Percentiles rank a stretch among this genome's conserved stretches.
These are phyloP conservation scores for Cenchrus americanus DNA, from an alignment of 176 grass and related monocot genomes.

Conservation along the genomic window DNA sequence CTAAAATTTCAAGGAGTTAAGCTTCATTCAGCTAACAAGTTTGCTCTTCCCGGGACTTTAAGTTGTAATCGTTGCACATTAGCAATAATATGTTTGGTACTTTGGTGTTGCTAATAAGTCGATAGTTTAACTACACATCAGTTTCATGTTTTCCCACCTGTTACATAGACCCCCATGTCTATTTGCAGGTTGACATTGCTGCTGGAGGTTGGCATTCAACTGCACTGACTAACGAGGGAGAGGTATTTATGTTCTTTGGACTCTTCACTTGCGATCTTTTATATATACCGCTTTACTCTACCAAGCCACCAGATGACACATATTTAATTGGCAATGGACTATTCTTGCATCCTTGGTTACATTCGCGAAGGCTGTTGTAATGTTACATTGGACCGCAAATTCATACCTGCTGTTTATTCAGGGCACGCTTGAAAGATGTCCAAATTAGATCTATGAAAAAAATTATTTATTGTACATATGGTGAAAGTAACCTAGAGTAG, in stretches of 20 bases:
- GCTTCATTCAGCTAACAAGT: neutral
- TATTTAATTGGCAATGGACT: neutral
- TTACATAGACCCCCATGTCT: slow-evolving; percentile 40
- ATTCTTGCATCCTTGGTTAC: neutral
- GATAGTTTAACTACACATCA: slow-evolving; percentile 20
- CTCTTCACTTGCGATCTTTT: slow-evolving; percentile 9
- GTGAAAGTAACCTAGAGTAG: slow-evolving; percentile 15
- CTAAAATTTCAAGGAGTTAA: neutral
- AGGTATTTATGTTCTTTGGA: slow-evolving; percentile 58
- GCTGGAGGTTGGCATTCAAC: slow-evolving; percentile 99
- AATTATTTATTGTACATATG: neutral
- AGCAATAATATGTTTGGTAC: neutral
- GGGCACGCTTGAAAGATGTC: neutral
- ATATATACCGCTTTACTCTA: slow-evolving; percentile 24
- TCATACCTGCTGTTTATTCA: slow-evolving; percentile 29
- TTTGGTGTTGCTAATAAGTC: slow-evolving; percentile 14
- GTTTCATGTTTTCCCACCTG: slow-evolving; percentile 25
- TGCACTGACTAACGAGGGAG: slow-evolving; percentile 75
- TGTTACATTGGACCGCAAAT: neutral
- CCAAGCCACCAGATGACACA: slow-evolving; percentile 6
- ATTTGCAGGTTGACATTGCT: slow-evolving; percentile 92
- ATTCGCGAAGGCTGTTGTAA: neutral
- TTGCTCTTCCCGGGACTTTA: neutral
- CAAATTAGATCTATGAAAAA: slow-evolving; percentile 18
- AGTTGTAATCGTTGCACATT: neutral